Conservation (phyloP, 2,329 filamentous ascomycete genomes). For the Ceratocystiopsis brevicomis region DNA sequence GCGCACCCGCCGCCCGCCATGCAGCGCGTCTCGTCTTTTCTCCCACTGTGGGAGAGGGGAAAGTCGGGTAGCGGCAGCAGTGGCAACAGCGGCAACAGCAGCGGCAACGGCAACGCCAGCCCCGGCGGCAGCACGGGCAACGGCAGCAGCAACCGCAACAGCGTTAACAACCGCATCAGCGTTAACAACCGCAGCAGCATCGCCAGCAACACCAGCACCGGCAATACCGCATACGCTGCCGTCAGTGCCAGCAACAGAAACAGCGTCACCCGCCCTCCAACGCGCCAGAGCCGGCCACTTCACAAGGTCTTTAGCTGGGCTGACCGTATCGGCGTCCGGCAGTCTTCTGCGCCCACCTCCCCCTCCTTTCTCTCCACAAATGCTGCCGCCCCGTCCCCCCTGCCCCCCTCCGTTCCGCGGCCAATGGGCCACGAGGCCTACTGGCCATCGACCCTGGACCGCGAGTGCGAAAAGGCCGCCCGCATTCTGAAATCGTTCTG, state of each 20-base stretch:
- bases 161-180: background rate
- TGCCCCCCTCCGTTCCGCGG: slow-evolving; percentile 49
- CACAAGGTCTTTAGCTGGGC: slow-evolving; percentile 18
- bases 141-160: background rate
- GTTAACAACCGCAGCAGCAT: background rate
- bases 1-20: slow-evolving; percentile 12
- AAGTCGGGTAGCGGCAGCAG: slow-evolving; percentile 6
- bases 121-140: slow-evolving; percentile 1
- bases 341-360: too few relatives aligned
- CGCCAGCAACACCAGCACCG: background rate
- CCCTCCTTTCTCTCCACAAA: background rate
- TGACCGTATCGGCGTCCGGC: slow-evolving; percentile 4
- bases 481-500: slow-evolving; percentile 59
- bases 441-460: slow-evolving; percentile 57
- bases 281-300: slow-evolving; percentile 6
- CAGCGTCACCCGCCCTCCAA: background rate
- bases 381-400: slow-evolving; percentile 27
- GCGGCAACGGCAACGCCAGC: slow-evolving; percentile 1
- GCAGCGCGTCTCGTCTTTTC: slow-evolving; percentile 28
- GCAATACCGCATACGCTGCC: background rate
- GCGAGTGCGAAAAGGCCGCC: slow-evolving; percentile 63
- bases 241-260: background rate
- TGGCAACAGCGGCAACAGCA: background rate
- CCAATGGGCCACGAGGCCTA: slow-evolving; percentile 56
- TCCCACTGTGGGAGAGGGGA: slow-evolving; percentile 20